These are phyloP conservation scores for Trichoderma atroviride DNA, from an alignment of 2,329 filamentous ascomycete genomes.

Conservation along the genomic window DNA sequence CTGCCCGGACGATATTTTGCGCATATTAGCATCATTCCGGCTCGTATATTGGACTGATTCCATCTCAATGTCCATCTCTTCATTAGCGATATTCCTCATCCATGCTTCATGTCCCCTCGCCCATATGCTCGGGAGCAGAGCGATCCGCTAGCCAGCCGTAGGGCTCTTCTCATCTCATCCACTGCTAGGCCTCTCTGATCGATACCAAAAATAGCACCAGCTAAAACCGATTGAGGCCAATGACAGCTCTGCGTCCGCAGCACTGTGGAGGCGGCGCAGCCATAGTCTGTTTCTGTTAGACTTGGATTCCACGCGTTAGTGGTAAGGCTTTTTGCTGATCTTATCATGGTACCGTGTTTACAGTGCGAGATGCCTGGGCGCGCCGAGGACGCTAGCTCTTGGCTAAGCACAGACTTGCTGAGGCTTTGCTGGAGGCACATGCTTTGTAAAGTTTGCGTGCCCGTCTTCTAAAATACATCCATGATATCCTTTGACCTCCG, in stretches of 20 bases:
- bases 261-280: conserved; percentile 27
- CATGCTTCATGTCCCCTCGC: background rate
- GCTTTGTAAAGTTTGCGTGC: background rate
- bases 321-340: conserved; percentile 22
- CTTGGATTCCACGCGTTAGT: conserved; percentile 3
- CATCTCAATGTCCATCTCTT: background rate
- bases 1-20: conserved; percentile 2
- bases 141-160: conserved; percentile 16
- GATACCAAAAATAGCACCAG: conserved; percentile 26
- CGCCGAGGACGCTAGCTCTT: background rate
- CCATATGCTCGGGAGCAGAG: background rate
- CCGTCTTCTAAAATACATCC: background rate
- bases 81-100: conserved; percentile 16
- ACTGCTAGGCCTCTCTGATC: conserved; percentile 11
- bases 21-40: background rate
- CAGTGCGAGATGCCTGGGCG: background rate
- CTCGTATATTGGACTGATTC: background rate
- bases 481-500: background rate
- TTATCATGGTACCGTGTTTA: background rate
- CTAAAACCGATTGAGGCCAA: background rate
- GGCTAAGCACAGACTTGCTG: background rate
- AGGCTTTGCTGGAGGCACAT: background rate
- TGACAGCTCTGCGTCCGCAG: background rate
- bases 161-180: conserved; percentile 22
- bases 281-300: background rate